These are phyloP conservation scores for Geosmithia morbida DNA, from an alignment of 2,329 filamentous ascomycete species.

Conservation along the genomic window DNA sequence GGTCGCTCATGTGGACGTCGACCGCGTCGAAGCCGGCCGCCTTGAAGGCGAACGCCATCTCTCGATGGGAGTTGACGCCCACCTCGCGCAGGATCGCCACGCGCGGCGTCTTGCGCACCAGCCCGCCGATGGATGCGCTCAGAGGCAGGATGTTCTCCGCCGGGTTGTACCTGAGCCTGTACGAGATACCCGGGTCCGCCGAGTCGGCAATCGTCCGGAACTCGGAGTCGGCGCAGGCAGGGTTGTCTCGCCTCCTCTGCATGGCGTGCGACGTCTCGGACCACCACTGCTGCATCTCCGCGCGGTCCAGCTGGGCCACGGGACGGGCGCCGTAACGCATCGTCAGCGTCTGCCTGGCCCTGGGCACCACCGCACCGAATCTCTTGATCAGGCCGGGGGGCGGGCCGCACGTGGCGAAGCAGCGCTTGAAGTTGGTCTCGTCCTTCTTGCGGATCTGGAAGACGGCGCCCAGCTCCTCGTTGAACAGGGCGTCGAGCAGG, in stretches of 20 bases:
- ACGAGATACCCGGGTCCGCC: conserved; percentile 68
- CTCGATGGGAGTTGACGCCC: conserved; percentile 89
- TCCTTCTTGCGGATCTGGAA: conserved; percentile 86
- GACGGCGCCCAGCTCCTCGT: conserved; percentile 87
- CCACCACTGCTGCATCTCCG: conserved; percentile 77
- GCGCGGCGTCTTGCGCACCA: conserved; percentile 47
- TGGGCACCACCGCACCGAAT: conserved; percentile 62
- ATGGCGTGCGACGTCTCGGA: conserved; percentile 77
- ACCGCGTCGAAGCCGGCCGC: conserved; percentile 82
- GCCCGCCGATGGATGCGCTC: conserved; percentile 27
- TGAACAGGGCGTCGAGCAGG: conserved; percentile 73
- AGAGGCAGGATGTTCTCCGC: conserved; percentile 58
- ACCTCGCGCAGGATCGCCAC: conserved; percentile 93
- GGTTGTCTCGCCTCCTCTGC: conserved; percentile 83
- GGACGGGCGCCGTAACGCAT: conserved; percentile 58
- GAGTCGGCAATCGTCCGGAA: conserved; percentile 61
- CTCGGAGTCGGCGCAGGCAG: conserved; percentile 72
- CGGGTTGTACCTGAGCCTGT: conserved; percentile 69
- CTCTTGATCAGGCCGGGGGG: conserved; percentile 69
- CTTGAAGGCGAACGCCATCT: conserved; percentile 95
- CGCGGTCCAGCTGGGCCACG: conserved; percentile 55
- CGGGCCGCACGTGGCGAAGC: conserved; percentile 81
- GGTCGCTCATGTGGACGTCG: conserved; percentile 94
- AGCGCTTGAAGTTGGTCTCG: conserved; percentile 73
- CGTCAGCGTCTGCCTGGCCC: conserved; percentile 58